Evolutionary conservation across 768 basidiomycete genomes (phyloP), one percentile per base, ranked within the genome.

Genomic region (Phlegmacium glaucopus): DNA sequence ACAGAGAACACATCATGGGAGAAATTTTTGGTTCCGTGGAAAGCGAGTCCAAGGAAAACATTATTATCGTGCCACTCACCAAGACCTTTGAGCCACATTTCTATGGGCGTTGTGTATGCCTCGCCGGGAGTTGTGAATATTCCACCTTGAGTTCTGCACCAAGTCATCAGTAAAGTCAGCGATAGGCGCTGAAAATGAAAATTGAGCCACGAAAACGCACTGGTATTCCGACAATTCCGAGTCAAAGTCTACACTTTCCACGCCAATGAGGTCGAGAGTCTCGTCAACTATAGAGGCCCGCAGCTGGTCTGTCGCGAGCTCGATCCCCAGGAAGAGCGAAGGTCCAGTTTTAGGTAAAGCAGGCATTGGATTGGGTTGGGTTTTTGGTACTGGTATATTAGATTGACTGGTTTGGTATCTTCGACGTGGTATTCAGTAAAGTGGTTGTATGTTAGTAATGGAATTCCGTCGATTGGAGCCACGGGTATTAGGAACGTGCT

Each of bases 1-100:
- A 58, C 52, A 4, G 48, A 45, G 37, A 22, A 22, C 22, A 22
- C 22, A 22, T 48, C 57, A 58, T 52, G 59, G 57, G 54, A 65
- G 72, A 74, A 79, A 75, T 71, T 73, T 22, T 80, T 82, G 82
- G 68, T 84, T 81, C 79, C 81, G 80, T 69, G 59, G 51, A 54
- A 48, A 54, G 51, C 45, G 49, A 47, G 44, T 56, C 22, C 58
- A 60, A 59, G 54, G 52, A 48, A 45, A 56, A 45, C 42, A 47
- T 51, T 44, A 40, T 12, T 50, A 53, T 42, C 42, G 28, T 35
- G 37, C 50, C 47, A 70, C 84, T 66, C 64, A 90, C 90, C 90
- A 42, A 93, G 77, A 12, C 77, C 86, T 63, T 88, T 90, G 45
- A 90, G 82, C 90, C 90, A 92, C 87, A 92, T 90, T 59, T 93